Base-by-base conservation (phyloP, 1,284 basidiomycete genomes). In the Ustilago lituana region DNA sequence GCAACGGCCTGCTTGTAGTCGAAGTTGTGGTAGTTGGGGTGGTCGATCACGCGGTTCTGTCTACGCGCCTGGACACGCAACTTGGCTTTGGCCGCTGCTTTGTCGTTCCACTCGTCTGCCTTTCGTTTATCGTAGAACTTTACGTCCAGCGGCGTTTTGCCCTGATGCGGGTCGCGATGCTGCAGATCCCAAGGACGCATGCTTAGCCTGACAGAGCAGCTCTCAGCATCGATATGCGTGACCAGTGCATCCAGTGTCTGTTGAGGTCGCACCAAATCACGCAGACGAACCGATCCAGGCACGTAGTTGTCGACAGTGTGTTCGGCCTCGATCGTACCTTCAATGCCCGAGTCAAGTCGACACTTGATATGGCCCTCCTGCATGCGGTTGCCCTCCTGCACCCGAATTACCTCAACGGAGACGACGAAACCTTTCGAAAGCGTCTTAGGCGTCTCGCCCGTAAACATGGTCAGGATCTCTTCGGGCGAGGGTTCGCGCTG, bases 1-100 rank as follows among this genome's bases (percentile, higher is more conserved):
- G 88, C 86, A 83, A 98, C 95, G 2, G 96, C 94, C 74, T 97
- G 91, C 19, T 87, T 85, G 31, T 92, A 89, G 78, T 93, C 95
- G 86, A 97, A 91, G 81, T 96, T 93, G 82, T 95, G 92, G 88
- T 97, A 99, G 84, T 97, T 94, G 3, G 96, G 96, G 82, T 99
- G 96, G 82, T 98, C 94, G 85, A 98, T 93, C 43, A 95, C 89
- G 23, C 96, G 87, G 36, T 65, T 70, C 51, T 73, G 71, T 40
- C 93, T 89, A 53, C 78, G 76, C 44, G 50, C 88, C 87, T 78
- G 88, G 85, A 80, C 91, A 87, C 39, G 89, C 88, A 82, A 93
- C 89, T 93, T 94, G 84, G 92, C 93, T 68, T 91, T 87, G n/a
- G 86, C 87, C 59, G 90, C 86, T 56, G 79, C 74, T n/a, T 92